These are phyloP conservation scores for Phaeodactylum tricornutum DNA, from an alignment of 108 stramenopile species.

Conservation along the genomic window DNA sequence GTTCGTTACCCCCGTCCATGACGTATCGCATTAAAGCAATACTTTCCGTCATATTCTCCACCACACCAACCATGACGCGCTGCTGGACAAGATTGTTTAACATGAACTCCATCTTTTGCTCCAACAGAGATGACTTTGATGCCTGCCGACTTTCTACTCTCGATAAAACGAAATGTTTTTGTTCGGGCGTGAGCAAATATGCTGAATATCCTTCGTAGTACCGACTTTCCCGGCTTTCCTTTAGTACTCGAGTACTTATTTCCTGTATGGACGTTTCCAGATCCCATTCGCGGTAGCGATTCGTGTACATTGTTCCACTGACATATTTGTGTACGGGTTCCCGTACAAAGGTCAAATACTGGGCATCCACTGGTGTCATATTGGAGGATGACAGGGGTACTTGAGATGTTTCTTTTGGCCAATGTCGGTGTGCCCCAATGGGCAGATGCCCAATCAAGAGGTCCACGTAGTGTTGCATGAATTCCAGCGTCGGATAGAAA, in stretches of 20 bases:
- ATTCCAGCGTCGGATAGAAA: neutral
- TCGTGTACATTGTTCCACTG: constrained; percentile 22
- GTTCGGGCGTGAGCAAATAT: constrained; percentile 40
- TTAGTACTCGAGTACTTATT: constrained; percentile 12
- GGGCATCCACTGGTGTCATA: constrained; percentile 1
- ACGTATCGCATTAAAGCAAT: constrained; percentile 30
- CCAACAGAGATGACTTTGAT: constrained; percentile 6
- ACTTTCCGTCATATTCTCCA: constrained; percentile 36
- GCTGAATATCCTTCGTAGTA: constrained; percentile 15
- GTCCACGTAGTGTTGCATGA: constrained; percentile 24
- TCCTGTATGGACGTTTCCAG: constrained; percentile 3
- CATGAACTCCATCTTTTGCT: constrained; percentile 9
- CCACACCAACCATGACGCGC: constrained; percentile 35
- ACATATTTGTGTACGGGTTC: constrained; percentile 33
- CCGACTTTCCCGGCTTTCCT: constrained; percentile 4
- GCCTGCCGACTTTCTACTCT: constrained; percentile 8
- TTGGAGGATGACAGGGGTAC: too few relatives aligned
- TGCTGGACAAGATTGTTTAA: constrained; percentile 34
- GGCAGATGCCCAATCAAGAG: constrained; percentile 36
- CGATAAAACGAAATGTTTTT: too few relatives aligned
- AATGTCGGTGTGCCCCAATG: constrained; percentile 20
- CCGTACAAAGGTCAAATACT: constrained; percentile 35
- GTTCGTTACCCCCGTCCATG: constrained; percentile 13
- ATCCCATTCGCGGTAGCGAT: constrained; percentile 5
- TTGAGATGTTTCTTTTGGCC: too few relatives aligned